Evolutionary conservation across 108 stramenopile species (phyloP).

Genomic region (Fragilariopsis cylindrus): DNA sequence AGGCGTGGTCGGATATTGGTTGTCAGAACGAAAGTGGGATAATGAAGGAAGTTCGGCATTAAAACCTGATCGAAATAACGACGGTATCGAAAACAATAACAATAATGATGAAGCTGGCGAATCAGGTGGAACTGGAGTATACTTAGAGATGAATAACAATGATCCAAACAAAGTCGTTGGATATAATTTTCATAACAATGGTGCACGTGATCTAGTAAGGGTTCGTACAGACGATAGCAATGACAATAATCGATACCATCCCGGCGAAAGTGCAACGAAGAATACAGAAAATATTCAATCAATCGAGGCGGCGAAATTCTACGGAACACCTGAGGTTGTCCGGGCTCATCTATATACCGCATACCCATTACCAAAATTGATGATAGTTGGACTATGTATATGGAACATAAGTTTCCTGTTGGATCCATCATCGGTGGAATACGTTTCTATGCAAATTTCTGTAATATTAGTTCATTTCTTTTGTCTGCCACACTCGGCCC

Average conservation of each 20-base stretch:
- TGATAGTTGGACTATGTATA: conserved; percentile 20
- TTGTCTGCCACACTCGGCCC: conserved; percentile 16
- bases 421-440: conserved; percentile 3
- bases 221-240: conserved; percentile 19
- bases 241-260: conserved; percentile 3
- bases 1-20: conserved; percentile 12
- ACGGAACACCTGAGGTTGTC: conserved; percentile 7
- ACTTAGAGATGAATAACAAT: not conserved
- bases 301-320: conserved; percentile 5
- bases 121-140: no score
- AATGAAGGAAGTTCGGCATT: conserved; percentile 24
- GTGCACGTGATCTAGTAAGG: conserved; percentile 26
- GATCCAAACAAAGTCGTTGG: conserved; percentile 8
- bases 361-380: conserved; percentile 5
- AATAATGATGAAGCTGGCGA: not conserved
- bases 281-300: not conserved
- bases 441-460: conserved; percentile 13
- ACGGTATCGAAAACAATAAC: not conserved
- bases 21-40: conserved; percentile 29
- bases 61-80: not conserved
- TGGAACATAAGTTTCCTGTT: conserved; percentile 30
- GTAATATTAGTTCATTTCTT: conserved; percentile 19
- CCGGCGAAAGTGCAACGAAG: not conserved
- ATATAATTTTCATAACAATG: conserved; percentile 21
- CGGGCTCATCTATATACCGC: conserved; percentile 11